Evolutionary conservation across 805 yeast species (phyloP), one percentile per base, ranked within the genome.

Genomic region (Cyberlindnera veronae): DNA sequence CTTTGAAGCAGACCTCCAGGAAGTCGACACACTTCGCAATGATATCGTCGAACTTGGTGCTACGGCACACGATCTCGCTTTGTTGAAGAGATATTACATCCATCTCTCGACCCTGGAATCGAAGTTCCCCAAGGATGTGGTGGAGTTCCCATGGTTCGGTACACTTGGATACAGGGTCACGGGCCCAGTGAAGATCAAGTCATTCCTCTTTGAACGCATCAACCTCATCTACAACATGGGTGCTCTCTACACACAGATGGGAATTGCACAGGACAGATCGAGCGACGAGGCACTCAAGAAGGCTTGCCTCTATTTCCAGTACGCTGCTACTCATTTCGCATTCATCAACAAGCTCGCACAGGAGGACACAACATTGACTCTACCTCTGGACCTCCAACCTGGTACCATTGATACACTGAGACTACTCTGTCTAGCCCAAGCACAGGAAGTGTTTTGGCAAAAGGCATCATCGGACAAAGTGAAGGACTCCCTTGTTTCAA

Each of bases 381-480:
- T 58, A 8, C 69, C 70, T 5, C 46, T 67, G 21, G 87, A 78
- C 38, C 60, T 85, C 13, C 77, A 76, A 29, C 31, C 42, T 1
- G 69, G 69, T 11, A 76, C 86, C 0, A 52, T 84, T 9, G 61
- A 65, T 11, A 66, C 79, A 14, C 62, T 89, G 38, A 61, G 69
- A 27, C 49, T 57, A 11, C 54, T 88, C 26, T 75, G 76, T 76
- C 55, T 84, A 29, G 93, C 95, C 0, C 95, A 87, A 53, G 93
- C 95, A 0, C 96, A 89, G 60, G 96, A 90, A 55, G 71, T 78
- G 11, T 77, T 83, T 36, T 89, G 96, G 96, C 78, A 74, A 34
- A 80, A 81, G 51, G 88, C 95, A 0, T 60, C 68, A 0, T 58
- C 63, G 28, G 58, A 62, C 14, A 64, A 67, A 11, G 54, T 76